These are phyloP conservation scores for Penicillium soppii DNA, from an alignment of 495 filamentous ascomycete genomes.

Conservation along the genomic window DNA sequence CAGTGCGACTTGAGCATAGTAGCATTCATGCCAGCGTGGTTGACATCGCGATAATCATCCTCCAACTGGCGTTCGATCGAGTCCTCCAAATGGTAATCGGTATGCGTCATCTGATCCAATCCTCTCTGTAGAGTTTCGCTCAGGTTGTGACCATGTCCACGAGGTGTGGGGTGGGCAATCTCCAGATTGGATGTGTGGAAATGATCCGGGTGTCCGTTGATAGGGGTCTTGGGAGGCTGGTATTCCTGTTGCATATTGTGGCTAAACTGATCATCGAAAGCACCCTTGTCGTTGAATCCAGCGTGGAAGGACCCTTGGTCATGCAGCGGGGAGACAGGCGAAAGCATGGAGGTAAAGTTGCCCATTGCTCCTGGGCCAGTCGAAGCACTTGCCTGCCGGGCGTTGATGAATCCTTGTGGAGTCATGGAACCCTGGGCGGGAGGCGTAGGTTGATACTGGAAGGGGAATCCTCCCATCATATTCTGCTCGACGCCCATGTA, in stretches of 20 bases:
- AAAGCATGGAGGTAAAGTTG: slow-evolving; percentile 43
- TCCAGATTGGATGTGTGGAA: slow-evolving; percentile 51
- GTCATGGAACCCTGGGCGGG: slow-evolving; percentile 44
- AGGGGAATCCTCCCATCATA: slow-evolving; percentile 35
- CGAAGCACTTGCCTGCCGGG: slow-evolving; percentile 33
- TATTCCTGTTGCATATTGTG: slow-evolving; percentile 29
- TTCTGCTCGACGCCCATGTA: slow-evolving; percentile 44
- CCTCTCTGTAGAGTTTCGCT: slow-evolving; percentile 79
- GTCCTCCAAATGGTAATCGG: slow-evolving; percentile 75
- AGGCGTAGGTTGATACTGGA: slow-evolving; percentile 48
- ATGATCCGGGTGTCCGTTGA: slow-evolving; percentile 36
- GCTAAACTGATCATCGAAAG: slow-evolving; percentile 22
- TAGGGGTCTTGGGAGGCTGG: slow-evolving; percentile 33
- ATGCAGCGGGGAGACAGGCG: slow-evolving; percentile 46
- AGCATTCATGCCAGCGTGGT: slow-evolving; percentile 26
- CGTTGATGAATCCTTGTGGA: slow-evolving; percentile 44
- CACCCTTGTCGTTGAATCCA: slow-evolving; percentile 32
- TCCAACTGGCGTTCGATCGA: slow-evolving; percentile 70
- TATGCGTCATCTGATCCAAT: slow-evolving; percentile 66
- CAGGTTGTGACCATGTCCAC: slow-evolving; percentile 62
- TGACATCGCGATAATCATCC: slow-evolving; percentile 53
- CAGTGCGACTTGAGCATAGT: slow-evolving; percentile 43
- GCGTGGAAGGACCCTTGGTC: slow-evolving; percentile 35
- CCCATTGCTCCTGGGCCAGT: slow-evolving; percentile 33
- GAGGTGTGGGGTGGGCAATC: slow-evolving; percentile 65